These are phyloP conservation scores for Sporothrix euskadiensis DNA, from an alignment of 2,329 filamentous ascomycete species.

Conservation along the genomic window DNA sequence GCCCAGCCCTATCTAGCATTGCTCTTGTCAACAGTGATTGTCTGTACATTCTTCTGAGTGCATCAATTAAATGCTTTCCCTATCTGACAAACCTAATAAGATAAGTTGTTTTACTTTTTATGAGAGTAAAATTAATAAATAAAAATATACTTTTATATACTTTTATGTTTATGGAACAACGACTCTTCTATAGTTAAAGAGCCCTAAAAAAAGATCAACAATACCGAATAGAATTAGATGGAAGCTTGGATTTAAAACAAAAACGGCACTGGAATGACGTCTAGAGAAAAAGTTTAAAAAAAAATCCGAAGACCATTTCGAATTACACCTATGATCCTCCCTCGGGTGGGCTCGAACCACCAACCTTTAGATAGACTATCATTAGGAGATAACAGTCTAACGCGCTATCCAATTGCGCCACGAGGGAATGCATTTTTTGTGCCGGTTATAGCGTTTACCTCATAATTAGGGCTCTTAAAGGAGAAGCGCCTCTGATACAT, in stretches of 20 bases:
- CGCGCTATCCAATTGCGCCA: constrained; percentile 34
- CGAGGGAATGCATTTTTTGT: constrained; percentile 27
- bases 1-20: background rate
- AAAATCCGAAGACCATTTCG: background rate
- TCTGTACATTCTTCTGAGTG: too few species aligned
- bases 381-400: constrained; percentile 32
- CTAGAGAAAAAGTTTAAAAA: background rate
- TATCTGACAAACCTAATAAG: too few species aligned
- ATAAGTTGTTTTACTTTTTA: too few species aligned
- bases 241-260: background rate
- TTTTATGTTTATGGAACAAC: too few species aligned
- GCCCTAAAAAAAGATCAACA: too few species aligned
- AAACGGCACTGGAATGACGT: background rate
- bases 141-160: too few species aligned
- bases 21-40: background rate
- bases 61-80: too few species aligned
- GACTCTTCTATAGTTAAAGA: too few species aligned
- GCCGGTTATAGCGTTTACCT: background rate
- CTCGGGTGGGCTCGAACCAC: constrained; percentile 34
- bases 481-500: background rate
- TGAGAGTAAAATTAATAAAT: too few species aligned
- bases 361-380: constrained; percentile 33
- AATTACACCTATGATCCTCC: constrained; percentile 23
- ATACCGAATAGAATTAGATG: background rate
- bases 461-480: background rate